phyloP scores from a whole-genome alignment of 495 filamentous ascomycete species.

The Trichocladium antarcticum region DNA sequence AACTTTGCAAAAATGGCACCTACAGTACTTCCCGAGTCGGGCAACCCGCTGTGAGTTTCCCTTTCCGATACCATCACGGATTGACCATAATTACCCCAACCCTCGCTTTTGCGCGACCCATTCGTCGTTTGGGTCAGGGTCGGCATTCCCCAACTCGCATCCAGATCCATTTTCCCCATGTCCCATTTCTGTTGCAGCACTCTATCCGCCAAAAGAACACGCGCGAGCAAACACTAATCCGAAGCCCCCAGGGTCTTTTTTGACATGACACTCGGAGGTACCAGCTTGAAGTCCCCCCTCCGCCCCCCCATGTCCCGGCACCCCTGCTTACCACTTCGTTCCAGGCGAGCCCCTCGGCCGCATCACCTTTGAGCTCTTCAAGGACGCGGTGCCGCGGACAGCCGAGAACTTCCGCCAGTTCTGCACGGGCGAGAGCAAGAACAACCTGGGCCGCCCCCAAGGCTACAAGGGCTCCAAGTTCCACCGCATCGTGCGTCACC shows the following conservation, averaged over 20 bases:
- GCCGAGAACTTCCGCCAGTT: slow-evolving; percentile 97
- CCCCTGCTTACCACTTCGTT: background rate
- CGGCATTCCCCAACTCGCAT: too few relatives aligned
- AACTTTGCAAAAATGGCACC: slow-evolving; percentile 32
- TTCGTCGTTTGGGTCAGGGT: too few relatives aligned
- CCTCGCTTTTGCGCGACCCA: too few relatives aligned
- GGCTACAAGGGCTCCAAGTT: slow-evolving; percentile 94
- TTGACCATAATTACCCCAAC: background rate
- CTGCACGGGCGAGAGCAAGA: slow-evolving; percentile 89
- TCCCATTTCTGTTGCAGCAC: too few relatives aligned
- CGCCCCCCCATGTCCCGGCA: background rate
- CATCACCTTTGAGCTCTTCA: slow-evolving; percentile 89
- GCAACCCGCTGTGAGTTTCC: slow-evolving; percentile 44
- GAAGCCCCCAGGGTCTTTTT: slow-evolving; percentile 63
- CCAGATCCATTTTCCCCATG: too few relatives aligned
- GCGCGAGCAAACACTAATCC: background rate
- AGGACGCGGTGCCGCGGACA: slow-evolving; percentile 69
- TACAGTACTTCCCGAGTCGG: slow-evolving; percentile 42
- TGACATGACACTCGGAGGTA: slow-evolving; percentile 84
- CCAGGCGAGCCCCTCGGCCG: slow-evolving; percentile 82
- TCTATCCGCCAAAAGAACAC: background rate
- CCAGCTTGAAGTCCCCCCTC: slow-evolving; percentile 18
- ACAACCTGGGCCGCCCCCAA: slow-evolving; percentile 63
- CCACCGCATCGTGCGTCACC: slow-evolving; percentile 72
- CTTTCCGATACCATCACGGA: background rate